phyloP scores from a whole-genome alignment of 768 basidiomycete genomes.

The Kwoniella botswanensis region DNA sequence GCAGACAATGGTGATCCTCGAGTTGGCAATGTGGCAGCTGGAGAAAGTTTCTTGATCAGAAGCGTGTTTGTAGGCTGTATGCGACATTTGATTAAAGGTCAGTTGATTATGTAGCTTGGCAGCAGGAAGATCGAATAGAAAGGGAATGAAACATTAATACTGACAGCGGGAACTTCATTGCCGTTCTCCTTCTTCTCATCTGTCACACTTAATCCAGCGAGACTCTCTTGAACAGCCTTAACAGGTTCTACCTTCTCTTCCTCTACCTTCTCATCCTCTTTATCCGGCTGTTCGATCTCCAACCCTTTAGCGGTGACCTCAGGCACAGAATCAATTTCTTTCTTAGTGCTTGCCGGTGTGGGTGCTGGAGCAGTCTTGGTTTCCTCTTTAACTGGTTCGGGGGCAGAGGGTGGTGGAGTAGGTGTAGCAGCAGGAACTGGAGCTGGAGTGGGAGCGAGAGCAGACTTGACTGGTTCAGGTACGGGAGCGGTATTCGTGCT shows the following conservation, averaged over 20 bases:
- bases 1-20: slow-evolving; percentile 85
- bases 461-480: slow-evolving; percentile 39
- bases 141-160: not conserved
- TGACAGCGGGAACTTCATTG: not conserved
- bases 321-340: slow-evolving; percentile 29
- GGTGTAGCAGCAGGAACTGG: slow-evolving; percentile 25
- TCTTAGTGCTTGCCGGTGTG: slow-evolving; percentile 12
- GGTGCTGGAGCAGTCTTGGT: slow-evolving; percentile 19
- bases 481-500: slow-evolving; percentile 49
- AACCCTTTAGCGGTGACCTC: slow-evolving; percentile 34
- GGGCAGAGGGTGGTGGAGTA: slow-evolving; percentile 21
- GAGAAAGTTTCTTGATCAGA: slow-evolving; percentile 81
- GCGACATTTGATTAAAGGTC: not conserved
- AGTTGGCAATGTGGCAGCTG: slow-evolving; percentile 80
- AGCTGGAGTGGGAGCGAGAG: slow-evolving; percentile 23
- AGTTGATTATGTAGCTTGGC: too few species aligned
- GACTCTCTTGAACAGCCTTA: slow-evolving; percentile 20
- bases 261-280: slow-evolving; percentile 41
- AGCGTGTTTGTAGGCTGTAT: slow-evolving; percentile 58
- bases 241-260: slow-evolving; percentile 8
- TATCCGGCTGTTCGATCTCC: slow-evolving; percentile 52
- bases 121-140: not conserved
- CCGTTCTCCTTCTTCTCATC: slow-evolving; percentile 21
- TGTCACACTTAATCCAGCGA: slow-evolving; percentile 20
- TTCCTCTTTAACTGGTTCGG: slow-evolving; percentile 24